Conservation (phyloP, 306 rosid species). For the Malus sylvestris region DNA sequence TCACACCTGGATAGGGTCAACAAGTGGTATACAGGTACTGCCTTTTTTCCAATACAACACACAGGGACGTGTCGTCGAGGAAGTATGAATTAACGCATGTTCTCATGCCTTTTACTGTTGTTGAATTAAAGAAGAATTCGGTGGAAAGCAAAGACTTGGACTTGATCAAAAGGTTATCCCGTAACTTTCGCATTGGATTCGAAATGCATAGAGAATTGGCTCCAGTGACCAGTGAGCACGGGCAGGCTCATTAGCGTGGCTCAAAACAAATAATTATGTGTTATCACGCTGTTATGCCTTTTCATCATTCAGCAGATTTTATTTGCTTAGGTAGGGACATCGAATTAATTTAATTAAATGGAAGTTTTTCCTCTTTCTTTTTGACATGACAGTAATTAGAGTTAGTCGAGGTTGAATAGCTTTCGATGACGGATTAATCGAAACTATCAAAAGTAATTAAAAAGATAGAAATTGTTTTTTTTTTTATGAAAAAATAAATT, state of each 20-base stretch:
- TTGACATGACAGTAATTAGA: background rate
- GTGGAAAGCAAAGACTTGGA: slow-evolving; percentile 46
- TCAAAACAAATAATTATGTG: background rate
- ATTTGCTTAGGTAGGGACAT: background rate
- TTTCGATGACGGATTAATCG: background rate
- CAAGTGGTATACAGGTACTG: too few species aligned
- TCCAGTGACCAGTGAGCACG: background rate
- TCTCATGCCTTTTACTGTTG: background rate
- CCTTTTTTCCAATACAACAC: background rate
- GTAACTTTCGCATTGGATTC: slow-evolving; percentile 34
- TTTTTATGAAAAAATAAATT: too few species aligned
- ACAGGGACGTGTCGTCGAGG: background rate
- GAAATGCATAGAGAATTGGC: background rate
- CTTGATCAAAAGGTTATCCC: slow-evolving; percentile 19
- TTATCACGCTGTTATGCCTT: background rate
- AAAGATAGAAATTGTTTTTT: too few species aligned
- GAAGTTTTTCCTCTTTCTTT: background rate
- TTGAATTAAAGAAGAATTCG: slow-evolving; percentile 35
- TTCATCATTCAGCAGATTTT: background rate
- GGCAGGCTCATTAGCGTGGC: background rate
- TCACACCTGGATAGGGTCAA: too few species aligned
- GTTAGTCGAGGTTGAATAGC: background rate
- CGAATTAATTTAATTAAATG: background rate
- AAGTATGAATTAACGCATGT: background rate
- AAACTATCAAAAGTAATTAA: too few species aligned